A percentile compares a stretch with the other conserved stretches of the same genome.
Evolutionary conservation across 352 stramenopile genomes (phyloP).

Genomic region (Stramenopiles sp.): DNA sequence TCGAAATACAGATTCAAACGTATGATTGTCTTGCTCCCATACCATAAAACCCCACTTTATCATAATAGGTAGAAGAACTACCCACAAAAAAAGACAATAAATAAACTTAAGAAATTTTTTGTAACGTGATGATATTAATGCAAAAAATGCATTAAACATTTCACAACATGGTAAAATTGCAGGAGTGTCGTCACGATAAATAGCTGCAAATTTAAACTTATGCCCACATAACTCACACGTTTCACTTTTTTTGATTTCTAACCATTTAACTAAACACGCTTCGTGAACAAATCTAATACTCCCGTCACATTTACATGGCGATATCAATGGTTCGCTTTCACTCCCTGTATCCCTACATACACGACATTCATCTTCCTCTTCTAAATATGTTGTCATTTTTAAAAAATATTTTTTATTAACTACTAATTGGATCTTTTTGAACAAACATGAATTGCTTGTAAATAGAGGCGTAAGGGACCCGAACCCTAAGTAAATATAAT

Average conservation of each 20-base stretch:
- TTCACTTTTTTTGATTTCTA: conserved; percentile 64
- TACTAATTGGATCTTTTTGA: no score
- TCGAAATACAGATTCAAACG: not conserved
- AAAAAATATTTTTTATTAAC: no score
- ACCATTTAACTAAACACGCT: conserved; percentile 78
- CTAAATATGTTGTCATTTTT: no score
- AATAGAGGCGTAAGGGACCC: no score
- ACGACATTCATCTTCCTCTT: conserved; percentile 67
- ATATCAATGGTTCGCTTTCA: conserved; percentile 12
- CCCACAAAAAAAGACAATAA: not conserved
- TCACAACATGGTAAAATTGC: conserved; percentile 59
- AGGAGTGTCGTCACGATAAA: conserved; percentile 61
- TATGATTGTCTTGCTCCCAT: not conserved
- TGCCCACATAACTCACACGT: conserved; percentile 77
- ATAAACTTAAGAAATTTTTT: not conserved
- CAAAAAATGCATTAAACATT: conserved; percentile 26
- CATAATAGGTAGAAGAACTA: not conserved
- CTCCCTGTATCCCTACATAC: conserved; percentile 73
- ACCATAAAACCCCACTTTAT: not conserved
- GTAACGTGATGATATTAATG: not conserved
- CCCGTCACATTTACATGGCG: conserved; percentile 68
- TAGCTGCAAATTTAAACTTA: conserved; percentile 68
- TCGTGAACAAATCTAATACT: conserved; percentile 79
- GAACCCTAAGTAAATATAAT: no score
- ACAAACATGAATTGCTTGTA: no score